Conservation (phyloP, 2,329 filamentous ascomycete genomes). For the Pseudogymnoascus sp. region DNA sequence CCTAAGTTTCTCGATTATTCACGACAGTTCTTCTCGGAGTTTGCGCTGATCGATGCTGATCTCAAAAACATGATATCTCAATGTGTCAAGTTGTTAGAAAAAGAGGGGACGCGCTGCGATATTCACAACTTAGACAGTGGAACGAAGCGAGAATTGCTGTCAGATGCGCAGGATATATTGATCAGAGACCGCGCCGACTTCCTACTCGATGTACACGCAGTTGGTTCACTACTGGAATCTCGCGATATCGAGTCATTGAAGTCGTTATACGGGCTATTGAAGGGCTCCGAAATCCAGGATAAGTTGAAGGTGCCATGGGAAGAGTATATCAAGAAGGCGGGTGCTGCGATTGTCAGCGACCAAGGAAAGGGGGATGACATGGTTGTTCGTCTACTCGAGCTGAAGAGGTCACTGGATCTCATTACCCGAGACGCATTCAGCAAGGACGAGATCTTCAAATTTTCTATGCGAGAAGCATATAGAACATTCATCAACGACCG, state of each 20-base stretch:
- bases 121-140: slow-evolving; percentile 73
- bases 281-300: slow-evolving; percentile 60
- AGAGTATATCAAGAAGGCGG: slow-evolving; percentile 68
- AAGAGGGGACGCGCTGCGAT: slow-evolving; percentile 70
- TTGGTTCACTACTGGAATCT: slow-evolving; percentile 65
- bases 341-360: slow-evolving; percentile 71
- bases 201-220: slow-evolving; percentile 55
- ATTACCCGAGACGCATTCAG: slow-evolving; percentile 71
- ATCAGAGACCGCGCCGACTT: slow-evolving; percentile 59
- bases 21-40: slow-evolving; percentile 57
- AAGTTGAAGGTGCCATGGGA: slow-evolving; percentile 67
- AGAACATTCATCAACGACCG: slow-evolving; percentile 85
- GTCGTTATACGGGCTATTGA: slow-evolving; percentile 69
- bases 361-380: slow-evolving; percentile 73
- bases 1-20: slow-evolving; percentile 62
- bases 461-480: slow-evolving; percentile 77
- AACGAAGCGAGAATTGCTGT: slow-evolving; percentile 69
- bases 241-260: slow-evolving; percentile 63
- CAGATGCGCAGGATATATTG: slow-evolving; percentile 63
- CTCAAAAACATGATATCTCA: slow-evolving; percentile 69
- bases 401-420: slow-evolving; percentile 71
- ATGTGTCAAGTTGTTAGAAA: slow-evolving; percentile 59
- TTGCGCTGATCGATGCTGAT: slow-evolving; percentile 55
- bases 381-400: slow-evolving; percentile 71
- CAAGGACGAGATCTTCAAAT: slow-evolving; percentile 66